Conservation (phyloP, 345 rosid species). For the Combretum micranthum region DNA sequence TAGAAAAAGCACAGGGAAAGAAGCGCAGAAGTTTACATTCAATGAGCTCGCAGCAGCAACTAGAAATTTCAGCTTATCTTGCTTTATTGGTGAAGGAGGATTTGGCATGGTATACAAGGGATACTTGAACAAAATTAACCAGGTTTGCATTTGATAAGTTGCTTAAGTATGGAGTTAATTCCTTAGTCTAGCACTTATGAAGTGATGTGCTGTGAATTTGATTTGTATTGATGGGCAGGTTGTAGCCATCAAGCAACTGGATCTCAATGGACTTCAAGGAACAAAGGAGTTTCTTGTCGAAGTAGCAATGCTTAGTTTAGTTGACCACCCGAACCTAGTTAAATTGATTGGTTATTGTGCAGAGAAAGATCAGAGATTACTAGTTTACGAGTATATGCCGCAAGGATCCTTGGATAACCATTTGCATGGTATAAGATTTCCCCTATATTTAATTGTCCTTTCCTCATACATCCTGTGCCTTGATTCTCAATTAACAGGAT, state of each 20-base stretch:
- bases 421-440: slow-evolving; percentile 50
- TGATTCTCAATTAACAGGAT: not conserved
- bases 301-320: slow-evolving; percentile 67
- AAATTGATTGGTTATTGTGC: slow-evolving; percentile 88
- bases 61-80: slow-evolving; percentile 48
- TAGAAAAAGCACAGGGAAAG: slow-evolving; percentile 16
- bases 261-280: slow-evolving; percentile 78
- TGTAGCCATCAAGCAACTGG: slow-evolving; percentile 91
- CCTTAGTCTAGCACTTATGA: not conserved
- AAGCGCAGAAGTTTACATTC: slow-evolving; percentile 48
- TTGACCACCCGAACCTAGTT: slow-evolving; percentile 79
- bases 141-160: slow-evolving; percentile 29
- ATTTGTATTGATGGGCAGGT: slow-evolving; percentile 26
- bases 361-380: slow-evolving; percentile 76
- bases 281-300: slow-evolving; percentile 80
- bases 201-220: not conserved
- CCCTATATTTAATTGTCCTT: not conserved
- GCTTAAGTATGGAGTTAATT: not conserved
- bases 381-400: slow-evolving; percentile 89
- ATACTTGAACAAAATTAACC: slow-evolving; percentile 33
- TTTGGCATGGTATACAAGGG: slow-evolving; percentile 85
- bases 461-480: not conserved
- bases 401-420: slow-evolving; percentile 77
- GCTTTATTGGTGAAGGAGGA: slow-evolving; percentile 85
- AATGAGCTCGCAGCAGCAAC: slow-evolving; percentile 59